Conservation (phyloP, 1,284 basidiomycete genomes). For the Pseudozyma sp. region DNA sequence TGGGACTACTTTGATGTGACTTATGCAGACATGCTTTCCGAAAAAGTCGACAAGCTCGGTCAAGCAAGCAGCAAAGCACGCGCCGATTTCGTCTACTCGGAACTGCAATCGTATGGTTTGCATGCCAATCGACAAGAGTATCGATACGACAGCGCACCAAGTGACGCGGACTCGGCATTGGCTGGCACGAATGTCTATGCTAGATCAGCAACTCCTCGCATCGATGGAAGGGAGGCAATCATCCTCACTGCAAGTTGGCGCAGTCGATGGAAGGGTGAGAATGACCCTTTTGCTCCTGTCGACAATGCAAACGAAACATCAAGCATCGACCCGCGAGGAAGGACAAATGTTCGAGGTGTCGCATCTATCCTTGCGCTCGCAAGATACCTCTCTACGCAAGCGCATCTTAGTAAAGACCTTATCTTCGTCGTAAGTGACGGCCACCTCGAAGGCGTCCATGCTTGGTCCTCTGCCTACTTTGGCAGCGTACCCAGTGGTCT, state of each 20-base stretch:
- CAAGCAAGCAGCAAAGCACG: constrained; percentile 27
- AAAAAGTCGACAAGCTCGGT: constrained; percentile 26
- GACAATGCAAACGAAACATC: constrained; percentile 7
- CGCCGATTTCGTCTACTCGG: constrained; percentile 42
- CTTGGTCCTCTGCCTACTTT: constrained; percentile 88
- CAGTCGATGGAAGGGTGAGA: constrained; percentile 40
- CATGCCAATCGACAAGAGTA: constrained; percentile 36
- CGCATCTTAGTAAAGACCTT: constrained; percentile 74
- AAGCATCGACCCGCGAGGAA: constrained; percentile 63
- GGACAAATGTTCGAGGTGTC: constrained; percentile 86
- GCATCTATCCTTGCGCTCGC: constrained; percentile 85
- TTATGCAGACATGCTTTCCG: constrained; percentile 55
- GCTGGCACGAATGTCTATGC: constrained; percentile 85
- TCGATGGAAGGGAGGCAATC: constrained; percentile 86
- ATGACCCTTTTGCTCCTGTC: constrained; percentile 31
- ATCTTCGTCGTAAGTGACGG: constrained; percentile 90
- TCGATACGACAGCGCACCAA: neutral
- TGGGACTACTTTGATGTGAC: constrained; percentile 61
- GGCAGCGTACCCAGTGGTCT: constrained; percentile 76
- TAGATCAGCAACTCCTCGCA: constrained; percentile 82
- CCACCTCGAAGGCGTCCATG: constrained; percentile 89
- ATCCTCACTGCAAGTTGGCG: constrained; percentile 70
- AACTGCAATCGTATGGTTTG: constrained; percentile 57
- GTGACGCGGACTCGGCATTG: neutral
- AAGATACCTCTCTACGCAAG: constrained; percentile 76